Evolutionary conservation across 2,329 filamentous ascomycete species (phyloP), one percentile per base, ranked within the genome.

Genomic region (Claviceps sp.): DNA sequence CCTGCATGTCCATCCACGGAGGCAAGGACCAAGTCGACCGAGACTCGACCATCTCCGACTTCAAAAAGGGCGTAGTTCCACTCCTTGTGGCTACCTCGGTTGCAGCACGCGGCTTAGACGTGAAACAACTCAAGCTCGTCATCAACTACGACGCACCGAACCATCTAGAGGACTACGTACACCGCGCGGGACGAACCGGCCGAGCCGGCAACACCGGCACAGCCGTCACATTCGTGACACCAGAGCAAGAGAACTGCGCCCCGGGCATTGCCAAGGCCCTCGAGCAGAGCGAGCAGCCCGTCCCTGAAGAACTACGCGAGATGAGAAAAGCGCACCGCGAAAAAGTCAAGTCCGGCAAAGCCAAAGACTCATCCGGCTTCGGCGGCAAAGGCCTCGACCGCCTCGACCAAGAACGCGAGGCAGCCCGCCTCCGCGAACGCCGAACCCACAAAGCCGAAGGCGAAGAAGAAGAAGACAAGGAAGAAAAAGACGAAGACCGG

Each of bases 111-210:
- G 93, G 93, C 55, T 74, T 98, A 42, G 93, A 98, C 65, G 91
- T 98, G 45, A 95, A 96, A 69, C 89, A 95, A 65, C 76, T 98
- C 38, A 96, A 94, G 67, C 77, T 97, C 37, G 93, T 98, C 51
- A 84, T 98, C 70, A 97, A 97, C 69, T 96, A 89, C 64, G 90
- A 96, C 63, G 87, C 85, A 1, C 91, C 90, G 1, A 95, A 95
- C 61, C 90, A 97, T 69, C 70, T 95, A 56, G 93, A 98, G 69
- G 93, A 97, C 64, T 97, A 97, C 62, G 91, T 97, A 42, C 93
- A 96, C 66, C 85, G 93, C 56, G 89, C 87, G 52, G 93, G 93
- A 47, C 87, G 93, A 60, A 97, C 93, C 7, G 93, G 93, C 11
- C 85, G 93, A 64, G 93, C 93, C 46, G 93, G 93, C 42, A 95